These are phyloP conservation scores for Citrus medica DNA, from an alignment of 345 rosid species.

Conservation along the genomic window DNA sequence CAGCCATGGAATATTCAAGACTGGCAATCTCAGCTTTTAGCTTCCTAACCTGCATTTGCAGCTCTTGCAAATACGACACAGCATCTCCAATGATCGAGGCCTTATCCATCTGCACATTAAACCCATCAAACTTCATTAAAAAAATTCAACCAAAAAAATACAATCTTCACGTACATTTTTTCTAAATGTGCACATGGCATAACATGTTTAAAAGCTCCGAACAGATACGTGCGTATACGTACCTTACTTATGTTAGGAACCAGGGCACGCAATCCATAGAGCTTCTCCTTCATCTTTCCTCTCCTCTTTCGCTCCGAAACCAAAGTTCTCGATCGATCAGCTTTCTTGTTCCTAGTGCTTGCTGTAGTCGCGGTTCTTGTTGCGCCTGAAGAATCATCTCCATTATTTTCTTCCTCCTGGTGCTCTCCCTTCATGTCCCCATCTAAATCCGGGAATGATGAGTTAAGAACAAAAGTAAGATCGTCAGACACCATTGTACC, in stretches of 20 bases:
- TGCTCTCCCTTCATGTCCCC: constrained; percentile 22
- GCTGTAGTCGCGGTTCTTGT: constrained; percentile 30
- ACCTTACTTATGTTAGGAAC: constrained; percentile 97
- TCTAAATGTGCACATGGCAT: too few relatives aligned
- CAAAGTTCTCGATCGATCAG: constrained; percentile 71
- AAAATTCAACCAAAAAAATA: neutral
- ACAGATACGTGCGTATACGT: neutral
- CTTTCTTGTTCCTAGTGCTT: constrained; percentile 30
- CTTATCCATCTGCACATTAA: constrained; percentile 73
- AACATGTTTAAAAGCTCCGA: too few relatives aligned
- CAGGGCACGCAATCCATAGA: constrained; percentile 73
- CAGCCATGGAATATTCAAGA: constrained; percentile 55
- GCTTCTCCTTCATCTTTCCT: constrained; percentile 87
- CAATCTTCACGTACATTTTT: too few relatives aligned
- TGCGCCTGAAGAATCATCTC: constrained; percentile 53
- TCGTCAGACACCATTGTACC: constrained; percentile 28
- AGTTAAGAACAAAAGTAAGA: constrained; percentile 26
- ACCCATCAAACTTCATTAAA: neutral
- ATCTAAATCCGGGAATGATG: constrained; percentile 32
- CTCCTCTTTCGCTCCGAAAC: constrained; percentile 70
- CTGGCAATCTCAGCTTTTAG: constrained; percentile 61
- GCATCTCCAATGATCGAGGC: constrained; percentile 93
- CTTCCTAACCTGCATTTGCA: constrained; percentile 64
- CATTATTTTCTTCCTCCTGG: constrained; percentile 34
- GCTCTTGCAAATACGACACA: constrained; percentile 64